These are phyloP conservation scores for Fusarium sublunatum DNA, from an alignment of 2,329 filamentous ascomycete genomes.

Conservation along the genomic window DNA sequence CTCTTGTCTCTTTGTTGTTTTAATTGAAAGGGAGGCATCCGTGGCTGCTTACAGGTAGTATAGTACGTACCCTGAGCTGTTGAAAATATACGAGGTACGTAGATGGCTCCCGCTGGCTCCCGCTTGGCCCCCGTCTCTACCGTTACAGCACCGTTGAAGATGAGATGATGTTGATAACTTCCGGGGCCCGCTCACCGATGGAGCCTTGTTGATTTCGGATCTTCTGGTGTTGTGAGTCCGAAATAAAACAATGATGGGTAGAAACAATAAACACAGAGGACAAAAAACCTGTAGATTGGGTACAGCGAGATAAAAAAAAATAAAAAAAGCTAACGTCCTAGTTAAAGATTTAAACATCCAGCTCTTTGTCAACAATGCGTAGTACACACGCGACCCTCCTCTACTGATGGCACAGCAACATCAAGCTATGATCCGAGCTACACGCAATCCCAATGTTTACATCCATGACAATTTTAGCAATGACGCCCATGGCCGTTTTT, in stretches of 20 bases:
- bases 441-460: conserved; percentile 25
- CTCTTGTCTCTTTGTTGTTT: conserved; percentile 14
- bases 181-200: conserved; percentile 5
- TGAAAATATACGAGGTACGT: no score
- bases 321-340: conserved; percentile 5
- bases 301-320: neutral
- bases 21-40: conserved; percentile 14
- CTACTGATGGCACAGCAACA: conserved; percentile 29
- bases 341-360: neutral
- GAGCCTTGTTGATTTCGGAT: neutral
- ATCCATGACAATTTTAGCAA: neutral
- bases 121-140: conserved; percentile 24
- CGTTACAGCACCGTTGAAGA: conserved; percentile 27
- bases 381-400: conserved; percentile 4
- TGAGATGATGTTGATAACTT: conserved; percentile 14
- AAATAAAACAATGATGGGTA: conserved; percentile 2
- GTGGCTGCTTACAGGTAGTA: conserved; percentile 4
- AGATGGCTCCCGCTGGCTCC: conserved; percentile 30
- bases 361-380: conserved; percentile 8
- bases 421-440: neutral
- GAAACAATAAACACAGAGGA: neutral
- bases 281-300: neutral
- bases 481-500: conserved; percentile 14
- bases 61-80: conserved; percentile 15
- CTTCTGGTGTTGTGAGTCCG: neutral